These are phyloP conservation scores for Talaromyces sp. DNA, from an alignment of 2,329 filamentous ascomycete species.

Conservation along the genomic window DNA sequence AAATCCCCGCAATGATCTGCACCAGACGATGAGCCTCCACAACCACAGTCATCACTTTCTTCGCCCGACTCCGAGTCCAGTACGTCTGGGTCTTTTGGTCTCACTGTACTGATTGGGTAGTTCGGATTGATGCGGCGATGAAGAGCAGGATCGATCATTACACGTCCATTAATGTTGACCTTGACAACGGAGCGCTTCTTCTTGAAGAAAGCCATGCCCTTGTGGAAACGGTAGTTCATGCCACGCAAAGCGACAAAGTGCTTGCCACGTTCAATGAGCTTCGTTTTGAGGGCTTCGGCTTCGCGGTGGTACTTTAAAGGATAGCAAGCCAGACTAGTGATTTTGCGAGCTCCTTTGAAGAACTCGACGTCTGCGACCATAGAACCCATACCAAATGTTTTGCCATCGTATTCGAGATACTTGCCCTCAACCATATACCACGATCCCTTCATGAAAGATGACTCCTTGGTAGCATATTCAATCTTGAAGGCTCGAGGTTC, in stretches of 20 bases:
- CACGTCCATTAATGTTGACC: conserved; percentile 78
- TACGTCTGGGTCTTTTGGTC: conserved; percentile 66
- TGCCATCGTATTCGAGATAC: conserved; percentile 87
- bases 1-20: conserved; percentile 39
- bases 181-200: conserved; percentile 71
- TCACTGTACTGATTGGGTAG: conserved; percentile 72
- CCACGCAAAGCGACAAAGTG: conserved; percentile 79
- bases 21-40: conserved; percentile 33
- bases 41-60: conserved; percentile 44
- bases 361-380: conserved; percentile 66
- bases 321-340: conserved; percentile 72
- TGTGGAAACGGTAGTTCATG: conserved; percentile 77
- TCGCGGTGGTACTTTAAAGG: conserved; percentile 78
- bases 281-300: conserved; percentile 59
- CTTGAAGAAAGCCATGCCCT: conserved; percentile 82
- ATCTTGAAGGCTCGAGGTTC: conserved; percentile 81
- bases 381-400: conserved; percentile 72
- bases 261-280: conserved; percentile 76
- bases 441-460: conserved; percentile 65
- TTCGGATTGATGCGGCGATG: conserved; percentile 84
- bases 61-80: conserved; percentile 42
- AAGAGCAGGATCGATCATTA: conserved; percentile 83
- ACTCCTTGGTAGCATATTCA: conserved; percentile 69
- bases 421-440: conserved; percentile 71
- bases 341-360: conserved; percentile 80